These are phyloP conservation scores for Leishmania major DNA, from an alignment of 208 protist species.

Conservation along the genomic window DNA sequence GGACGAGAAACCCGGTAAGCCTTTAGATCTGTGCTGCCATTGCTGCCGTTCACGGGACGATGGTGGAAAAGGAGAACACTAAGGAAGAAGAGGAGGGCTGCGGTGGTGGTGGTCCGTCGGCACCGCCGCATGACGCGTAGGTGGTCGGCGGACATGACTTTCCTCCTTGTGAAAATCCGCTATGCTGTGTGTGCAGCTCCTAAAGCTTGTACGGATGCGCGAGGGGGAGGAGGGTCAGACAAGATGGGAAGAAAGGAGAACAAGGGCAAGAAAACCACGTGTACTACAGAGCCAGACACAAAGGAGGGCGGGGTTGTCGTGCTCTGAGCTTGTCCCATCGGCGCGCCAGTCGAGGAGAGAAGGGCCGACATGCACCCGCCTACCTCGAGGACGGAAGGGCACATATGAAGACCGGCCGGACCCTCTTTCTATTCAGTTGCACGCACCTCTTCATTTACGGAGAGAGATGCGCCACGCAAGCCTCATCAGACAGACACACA, in stretches of 20 bases:
- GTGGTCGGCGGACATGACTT: neutral
- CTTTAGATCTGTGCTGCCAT: neutral
- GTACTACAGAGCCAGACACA: neutral
- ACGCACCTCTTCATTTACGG: neutral
- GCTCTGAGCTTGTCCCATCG: neutral
- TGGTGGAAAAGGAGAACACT: neutral
- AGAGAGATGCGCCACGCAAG: neutral
- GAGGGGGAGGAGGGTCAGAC: neutral
- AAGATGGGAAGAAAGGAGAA: neutral
- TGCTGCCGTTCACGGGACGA: too few relatives aligned
- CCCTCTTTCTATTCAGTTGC: neutral
- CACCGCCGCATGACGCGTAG: neutral
- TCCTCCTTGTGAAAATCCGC: neutral
- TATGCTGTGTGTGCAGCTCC: neutral
- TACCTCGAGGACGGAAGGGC: neutral
- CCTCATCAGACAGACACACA: neutral
- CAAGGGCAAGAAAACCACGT: neutral
- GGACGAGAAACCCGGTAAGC: neutral
- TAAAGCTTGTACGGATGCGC: neutral
- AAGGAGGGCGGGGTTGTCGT: neutral
- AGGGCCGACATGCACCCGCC: neutral
- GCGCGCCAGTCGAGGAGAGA: neutral
- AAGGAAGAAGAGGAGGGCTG: slow-evolving; percentile 1
- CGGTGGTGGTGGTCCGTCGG: neutral
- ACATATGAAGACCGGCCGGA: neutral